Evolutionary conservation across 768 basidiomycete species (phyloP).

Genomic region (Mycena epipterygia): DNA sequence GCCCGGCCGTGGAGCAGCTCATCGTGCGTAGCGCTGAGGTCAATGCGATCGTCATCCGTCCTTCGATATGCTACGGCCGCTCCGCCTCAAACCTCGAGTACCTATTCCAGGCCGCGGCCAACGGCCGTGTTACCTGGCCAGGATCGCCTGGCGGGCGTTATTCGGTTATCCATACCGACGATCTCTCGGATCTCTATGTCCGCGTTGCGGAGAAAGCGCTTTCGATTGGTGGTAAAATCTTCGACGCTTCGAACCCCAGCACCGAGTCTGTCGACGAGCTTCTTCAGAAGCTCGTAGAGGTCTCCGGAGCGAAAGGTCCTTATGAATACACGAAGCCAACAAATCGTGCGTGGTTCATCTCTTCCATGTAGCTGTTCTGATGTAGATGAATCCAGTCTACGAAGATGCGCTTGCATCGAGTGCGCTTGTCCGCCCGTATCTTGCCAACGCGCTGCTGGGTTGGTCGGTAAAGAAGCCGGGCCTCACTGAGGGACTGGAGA

Average conservation of each 20-base stretch:
- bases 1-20: slow-evolving; percentile 48
- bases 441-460: slow-evolving; percentile 47
- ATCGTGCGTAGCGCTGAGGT: slow-evolving; percentile 45
- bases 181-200: slow-evolving; percentile 60
- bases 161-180: slow-evolving; percentile 57
- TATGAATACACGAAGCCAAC: slow-evolving; percentile 50
- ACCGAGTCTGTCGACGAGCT: slow-evolving; percentile 58
- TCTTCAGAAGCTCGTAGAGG: slow-evolving; percentile 51
- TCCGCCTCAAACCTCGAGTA: slow-evolving; percentile 50
- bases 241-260: slow-evolving; percentile 55
- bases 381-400: slow-evolving; percentile 44
- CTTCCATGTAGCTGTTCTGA: background rate
- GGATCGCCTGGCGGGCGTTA: slow-evolving; percentile 35
- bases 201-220: slow-evolving; percentile 54
- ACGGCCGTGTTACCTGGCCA: slow-evolving; percentile 42
- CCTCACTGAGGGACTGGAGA: slow-evolving; percentile 52
- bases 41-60: slow-evolving; percentile 62
- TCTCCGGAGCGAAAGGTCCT: slow-evolving; percentile 53
- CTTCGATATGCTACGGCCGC: slow-evolving; percentile 58
- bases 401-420: slow-evolving; percentile 52
- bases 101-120: slow-evolving; percentile 48
- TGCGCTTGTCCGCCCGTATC: slow-evolving; percentile 50
- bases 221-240: slow-evolving; percentile 53
- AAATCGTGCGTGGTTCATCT: slow-evolving; percentile 47
- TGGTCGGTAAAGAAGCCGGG: too few species aligned